Evolutionary conservation across 2,329 filamentous ascomycete genomes (phyloP).

Genomic region (Pseudogymnoascus sp.): DNA sequence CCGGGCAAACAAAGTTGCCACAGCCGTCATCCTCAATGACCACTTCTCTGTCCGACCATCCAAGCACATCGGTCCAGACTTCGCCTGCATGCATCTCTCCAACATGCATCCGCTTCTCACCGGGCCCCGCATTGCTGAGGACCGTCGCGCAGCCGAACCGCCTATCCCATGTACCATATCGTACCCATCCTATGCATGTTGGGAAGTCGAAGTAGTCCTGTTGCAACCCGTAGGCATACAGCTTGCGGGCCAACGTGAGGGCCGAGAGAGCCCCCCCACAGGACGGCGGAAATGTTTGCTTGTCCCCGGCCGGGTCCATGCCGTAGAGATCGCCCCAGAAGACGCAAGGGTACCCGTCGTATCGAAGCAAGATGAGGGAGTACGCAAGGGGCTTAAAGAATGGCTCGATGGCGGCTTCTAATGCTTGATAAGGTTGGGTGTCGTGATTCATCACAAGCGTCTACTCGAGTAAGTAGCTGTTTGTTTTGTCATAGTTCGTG

Average conservation of each 20-base stretch:
- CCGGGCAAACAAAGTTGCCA: slow-evolving; percentile 46
- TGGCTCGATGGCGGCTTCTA: slow-evolving; percentile 51
- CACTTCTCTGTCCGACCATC: slow-evolving; percentile 45
- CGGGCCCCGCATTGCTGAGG: slow-evolving; percentile 42
- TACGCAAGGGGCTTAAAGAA: slow-evolving; percentile 68
- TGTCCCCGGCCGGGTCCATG: slow-evolving; percentile 38
- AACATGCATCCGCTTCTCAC: slow-evolving; percentile 52
- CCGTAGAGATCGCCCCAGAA: slow-evolving; percentile 67
- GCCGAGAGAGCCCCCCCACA: slow-evolving; percentile 47
- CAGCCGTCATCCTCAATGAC: slow-evolving; percentile 50
- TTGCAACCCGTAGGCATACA: slow-evolving; percentile 60
- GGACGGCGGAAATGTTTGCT: slow-evolving; percentile 40
- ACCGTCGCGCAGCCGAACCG: slow-evolving; percentile 46
- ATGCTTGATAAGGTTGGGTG: slow-evolving; percentile 54
- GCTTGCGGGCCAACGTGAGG: slow-evolving; percentile 51
- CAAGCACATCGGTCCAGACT: slow-evolving; percentile 54
- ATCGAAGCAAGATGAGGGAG: slow-evolving; percentile 58
- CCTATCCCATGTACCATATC: slow-evolving; percentile 40
- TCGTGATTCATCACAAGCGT: slow-evolving; percentile 68
- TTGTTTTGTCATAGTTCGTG: background rate
- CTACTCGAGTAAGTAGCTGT: slow-evolving; percentile 21
- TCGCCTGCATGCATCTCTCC: slow-evolving; percentile 49
- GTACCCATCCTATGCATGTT: slow-evolving; percentile 51
- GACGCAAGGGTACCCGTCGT: slow-evolving; percentile 54
- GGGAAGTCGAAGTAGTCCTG: slow-evolving; percentile 52